Base-by-base conservation (phyloP, 805 yeast genomes). In the Komagataella pseudopastoris region DNA sequence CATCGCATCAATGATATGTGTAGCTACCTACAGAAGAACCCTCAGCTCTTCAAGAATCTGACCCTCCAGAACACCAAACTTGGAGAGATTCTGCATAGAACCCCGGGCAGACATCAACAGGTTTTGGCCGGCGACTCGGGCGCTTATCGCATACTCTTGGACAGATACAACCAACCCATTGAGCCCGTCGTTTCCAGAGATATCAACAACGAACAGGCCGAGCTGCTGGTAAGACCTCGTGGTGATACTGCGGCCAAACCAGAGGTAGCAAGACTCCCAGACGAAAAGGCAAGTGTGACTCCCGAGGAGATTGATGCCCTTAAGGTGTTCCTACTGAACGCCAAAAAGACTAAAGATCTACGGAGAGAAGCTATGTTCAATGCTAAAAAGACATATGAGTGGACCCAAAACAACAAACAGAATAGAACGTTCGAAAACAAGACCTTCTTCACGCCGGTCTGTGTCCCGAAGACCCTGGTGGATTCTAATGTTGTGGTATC, bases 381-480 rank as follows among this genome's bases (percentile, higher is more conserved):
- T 44, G 75, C 74, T 48, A 59, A 66, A 44, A 69, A 71, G 45
- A 81, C 83, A 0, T 78, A 66, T 53, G 83, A 78, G 51, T 77
- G 79, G 76, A 70, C 77, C 45, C 63, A 66, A 56, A 56, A 58
- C 45, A 58, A 63, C 16, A 51, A 53, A 8, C 57, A 66, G n/a
- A 67, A 72, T 6, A 60, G 74, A 47, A 63, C 77, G 0, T 55
- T 78, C 12, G 75, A 68, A 49, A 57, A 64, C 14, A 60, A 64
- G 6, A 71, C 71, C 51, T 76, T 75, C 53, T 76, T 76, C 59
- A 68, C 73, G n/a, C 78, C 80, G 1, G 57, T 71, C 44, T 54
- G 60, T 52, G 46, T 65, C n/a, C 70, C 70, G 1, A 58, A 60
- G 10, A 65, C 70, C 0, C 22, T 60, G 30, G 56, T 65, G 7